These are phyloP conservation scores for Capsicum baccatum DNA, from an alignment of 257 asterid genomes.

Conservation along the genomic window DNA sequence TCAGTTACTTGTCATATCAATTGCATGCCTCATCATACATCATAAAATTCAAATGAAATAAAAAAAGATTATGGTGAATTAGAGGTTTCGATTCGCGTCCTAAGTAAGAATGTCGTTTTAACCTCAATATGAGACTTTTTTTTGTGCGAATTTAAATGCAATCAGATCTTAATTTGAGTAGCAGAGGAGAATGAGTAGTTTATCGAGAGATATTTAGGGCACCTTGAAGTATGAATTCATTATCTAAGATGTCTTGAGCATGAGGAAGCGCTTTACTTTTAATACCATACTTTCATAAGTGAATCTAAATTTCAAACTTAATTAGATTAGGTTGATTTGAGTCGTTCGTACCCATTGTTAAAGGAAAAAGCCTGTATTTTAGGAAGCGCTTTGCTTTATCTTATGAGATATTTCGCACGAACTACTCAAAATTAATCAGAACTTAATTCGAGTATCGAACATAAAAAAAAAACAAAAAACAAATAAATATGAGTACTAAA, in stretches of 20 bases:
- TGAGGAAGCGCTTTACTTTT: too few species aligned
- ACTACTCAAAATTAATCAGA: too few species aligned
- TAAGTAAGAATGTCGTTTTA: neutral
- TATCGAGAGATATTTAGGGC: neutral
- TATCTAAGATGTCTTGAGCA: neutral
- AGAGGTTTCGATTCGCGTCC: neutral
- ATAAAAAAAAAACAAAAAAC: too few species aligned
- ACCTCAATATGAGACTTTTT: neutral
- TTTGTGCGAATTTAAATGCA: neutral
- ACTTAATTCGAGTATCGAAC: too few species aligned
- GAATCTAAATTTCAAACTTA: too few species aligned
- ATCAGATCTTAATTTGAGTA: too few species aligned
- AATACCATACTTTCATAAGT: too few species aligned
- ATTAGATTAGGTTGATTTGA: too few species aligned
- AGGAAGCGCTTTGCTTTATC: too few species aligned
- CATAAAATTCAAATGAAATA: neutral
- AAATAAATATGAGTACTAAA: neutral
- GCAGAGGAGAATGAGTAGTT: neutral
- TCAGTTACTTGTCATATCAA: conserved; percentile 29
- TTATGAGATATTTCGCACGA: too few species aligned
- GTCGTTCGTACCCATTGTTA: too few species aligned
- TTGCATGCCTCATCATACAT: conserved; percentile 4
- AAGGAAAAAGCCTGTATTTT: too few species aligned
- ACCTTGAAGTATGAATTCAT: neutral
- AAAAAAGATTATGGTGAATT: neutral